phyloP scores from a whole-genome alignment of 306 rosid species.

The Castanea mollissima region DNA sequence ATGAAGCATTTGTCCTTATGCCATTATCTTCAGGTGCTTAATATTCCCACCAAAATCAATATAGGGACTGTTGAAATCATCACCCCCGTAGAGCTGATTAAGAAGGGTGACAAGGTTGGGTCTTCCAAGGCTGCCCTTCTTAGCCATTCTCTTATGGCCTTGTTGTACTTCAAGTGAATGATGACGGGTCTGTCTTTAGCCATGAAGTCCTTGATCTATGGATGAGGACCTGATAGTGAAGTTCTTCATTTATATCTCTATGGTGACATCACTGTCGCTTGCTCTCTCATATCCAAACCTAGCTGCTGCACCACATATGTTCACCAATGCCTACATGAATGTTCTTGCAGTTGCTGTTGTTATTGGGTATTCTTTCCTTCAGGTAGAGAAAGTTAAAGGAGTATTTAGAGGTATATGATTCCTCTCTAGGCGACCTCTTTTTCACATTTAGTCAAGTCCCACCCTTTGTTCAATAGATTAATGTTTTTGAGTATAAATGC shows the following conservation, averaged over 20 bases:
- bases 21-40: conserved; percentile 59
- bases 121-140: conserved; percentile 96
- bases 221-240: conserved; percentile 78
- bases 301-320: too few species aligned
- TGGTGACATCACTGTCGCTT: too few species aligned
- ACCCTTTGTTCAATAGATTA: too few species aligned
- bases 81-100: conserved; percentile 90
- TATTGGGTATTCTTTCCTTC: too few species aligned
- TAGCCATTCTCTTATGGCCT: conserved; percentile 95
- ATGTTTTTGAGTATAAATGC: too few species aligned
- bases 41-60: conserved; percentile 24
- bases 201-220: conserved; percentile 89
- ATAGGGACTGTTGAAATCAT: conserved; percentile 96
- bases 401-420: too few species aligned
- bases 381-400: too few species aligned
- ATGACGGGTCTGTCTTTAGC: conserved; percentile 79
- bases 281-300: too few species aligned
- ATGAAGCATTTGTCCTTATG: background rate
- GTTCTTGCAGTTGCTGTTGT: too few species aligned
- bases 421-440: too few species aligned
- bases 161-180: conserved; percentile 65
- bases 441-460: too few species aligned
- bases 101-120: conserved; percentile 92
- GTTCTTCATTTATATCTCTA: conserved; percentile 37
- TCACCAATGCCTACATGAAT: too few species aligned